Evolutionary conservation across 225 moss, liverwort and hornwort species (phyloP), one percentile per base, ranked within the genome.

Genomic region (Sphagnum contortum): DNA sequence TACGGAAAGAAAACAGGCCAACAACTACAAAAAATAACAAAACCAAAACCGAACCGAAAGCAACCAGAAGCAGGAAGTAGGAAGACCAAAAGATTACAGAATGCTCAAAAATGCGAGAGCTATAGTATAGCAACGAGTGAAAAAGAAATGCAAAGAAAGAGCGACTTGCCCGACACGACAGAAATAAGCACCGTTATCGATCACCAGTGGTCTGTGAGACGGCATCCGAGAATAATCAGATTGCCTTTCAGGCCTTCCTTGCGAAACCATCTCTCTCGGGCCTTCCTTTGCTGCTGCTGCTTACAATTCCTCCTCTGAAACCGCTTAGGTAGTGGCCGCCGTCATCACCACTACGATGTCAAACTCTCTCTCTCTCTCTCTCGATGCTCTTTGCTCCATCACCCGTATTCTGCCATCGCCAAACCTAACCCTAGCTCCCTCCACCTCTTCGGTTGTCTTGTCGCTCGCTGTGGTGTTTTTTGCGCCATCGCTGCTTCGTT

Each of bases 101-200:
- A n/a, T 8, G 61, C 5, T 57, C 9, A 56, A 5, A 65, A 11
- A 48, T 3, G 8, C 12, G 6, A 58, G 45, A 57, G 52, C 8
- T 8, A 7, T 45, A 60, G 13, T 8, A 7, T 45, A 60, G 13
- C 44, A 8, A 14, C n/a, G 7, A 8, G 13, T 45, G 3, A 45
- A 8, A 64, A 4, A 62, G 9, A 4, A n/a, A 3, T 8, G 4
- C 5, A n/a, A 3, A 47, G 13, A 8, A 63, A 55, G 54, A 61
- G 12, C 48, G 44, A 12, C 65, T 10, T 79, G 91, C 95, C 95
- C 95, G 44, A 95, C 89, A 54, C 95, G 92, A 69, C 86, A 95
- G 65, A 84, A 84, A 61, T 82, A 95, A 45, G 89, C 88, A 49
- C 95, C 95, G 69, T 95, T 95, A 72, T 90, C 92, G 48, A 95